Evolutionary conservation across 2,329 filamentous ascomycete genomes (phyloP), one percentile per base, ranked within the genome.

Genomic region (Orbilia brochopaga): DNA sequence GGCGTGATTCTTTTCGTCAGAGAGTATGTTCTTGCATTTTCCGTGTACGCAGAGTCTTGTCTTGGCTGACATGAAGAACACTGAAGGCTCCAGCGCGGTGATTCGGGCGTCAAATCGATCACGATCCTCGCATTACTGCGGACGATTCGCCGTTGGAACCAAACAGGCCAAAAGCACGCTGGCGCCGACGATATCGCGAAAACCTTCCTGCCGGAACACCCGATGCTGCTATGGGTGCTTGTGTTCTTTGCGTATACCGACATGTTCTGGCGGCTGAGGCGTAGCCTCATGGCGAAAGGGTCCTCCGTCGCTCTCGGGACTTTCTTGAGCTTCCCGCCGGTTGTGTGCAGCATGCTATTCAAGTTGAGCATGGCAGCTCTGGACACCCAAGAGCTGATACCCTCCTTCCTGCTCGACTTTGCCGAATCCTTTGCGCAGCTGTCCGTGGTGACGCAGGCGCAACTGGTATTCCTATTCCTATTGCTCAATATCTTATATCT

Each of bases 91-190:
- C 61, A 63, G 64, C 69, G 50, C 17, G 62, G 51, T 5, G 54
- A 50, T 56, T 73, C 37, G 21, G 58, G 52, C 24, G 48, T 76
- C 15, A 74, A 73, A n/a, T 75, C 79, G 11, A 42, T 85, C 13
- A 76, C 83, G 32, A 81, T 90, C 0, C 82, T 93, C 6, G 76
- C 83, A 0, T 80, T 86, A 6, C 84, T 90, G 59, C 85, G 92
- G 37, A 76, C 96, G 1, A 81, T 87, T 40, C 83, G 91, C 48
- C 85, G 89, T 63, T 99, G 93, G 93, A 97, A 97, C 77, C 94
- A 97, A 79, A 97, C 94, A 0, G 94, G 94, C 2, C 93, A 97
- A 78, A 99, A 99, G 79, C 92, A 91, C 76, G 89, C 94, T 0
- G 92, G 92, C n/a, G 89, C 88, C 42, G 87, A 91, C 24, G 94